phyloP scores from a whole-genome alignment of 768 basidiomycete genomes.

The Leccinum disarticulatum region DNA sequence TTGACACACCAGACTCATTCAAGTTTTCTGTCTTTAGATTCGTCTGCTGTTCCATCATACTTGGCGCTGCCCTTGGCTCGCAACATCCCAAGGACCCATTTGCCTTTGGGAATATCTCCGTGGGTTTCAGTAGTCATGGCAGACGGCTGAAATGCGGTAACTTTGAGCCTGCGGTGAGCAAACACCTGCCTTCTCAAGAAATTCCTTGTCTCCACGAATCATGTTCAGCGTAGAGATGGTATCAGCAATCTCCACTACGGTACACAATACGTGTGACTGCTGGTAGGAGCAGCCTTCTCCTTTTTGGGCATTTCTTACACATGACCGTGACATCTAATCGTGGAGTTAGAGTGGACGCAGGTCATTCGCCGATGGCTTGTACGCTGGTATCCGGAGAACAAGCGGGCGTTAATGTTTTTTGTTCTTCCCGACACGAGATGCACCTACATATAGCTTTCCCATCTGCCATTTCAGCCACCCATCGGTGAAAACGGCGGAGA shows the following conservation, averaged over 20 bases:
- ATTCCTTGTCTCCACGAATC: neutral
- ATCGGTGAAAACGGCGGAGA: neutral
- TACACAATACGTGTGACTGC: neutral
- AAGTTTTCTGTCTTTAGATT: neutral
- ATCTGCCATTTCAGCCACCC: neutral
- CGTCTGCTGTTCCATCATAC: neutral
- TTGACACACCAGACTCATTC: neutral
- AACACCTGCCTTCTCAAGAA: neutral
- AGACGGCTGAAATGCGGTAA: neutral
- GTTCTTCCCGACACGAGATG: neutral
- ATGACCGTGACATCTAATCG: neutral
- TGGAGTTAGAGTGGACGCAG: slow-evolving; percentile 24
- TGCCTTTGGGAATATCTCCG: neutral
- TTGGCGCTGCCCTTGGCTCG: neutral
- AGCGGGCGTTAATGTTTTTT: neutral
- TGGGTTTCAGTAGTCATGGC: neutral
- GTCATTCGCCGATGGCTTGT: neutral
- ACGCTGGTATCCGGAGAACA: neutral
- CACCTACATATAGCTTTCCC: neutral
- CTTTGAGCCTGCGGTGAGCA: neutral
- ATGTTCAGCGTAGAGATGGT: neutral
- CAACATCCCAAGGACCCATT: neutral
- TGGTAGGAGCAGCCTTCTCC: neutral
- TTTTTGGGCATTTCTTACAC: neutral
- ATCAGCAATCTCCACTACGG: neutral